Evolutionary conservation across 129 eudicot genomes (phyloP).

Genomic region (carrot (Daucus carota)): DH1_v3.0 NC_030385.2:29583501-29584000

Average conservation of each 20-base stretch:
- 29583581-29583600: constrained; percentile 80
- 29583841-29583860: constrained; percentile 77
- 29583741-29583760: constrained; percentile 58
- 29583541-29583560: constrained; percentile 67
- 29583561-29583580: constrained; percentile 66
- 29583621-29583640: constrained; percentile 82
- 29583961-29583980: constrained; percentile 81
- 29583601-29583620: constrained; percentile 69
- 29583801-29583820: constrained; percentile 69
- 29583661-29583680: constrained; percentile 76
- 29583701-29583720: constrained; percentile 77
- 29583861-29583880: constrained; percentile 94
- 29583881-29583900: constrained; percentile 87
- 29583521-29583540: constrained; percentile 70
- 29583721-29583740: constrained; percentile 73
- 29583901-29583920: constrained; percentile 73
- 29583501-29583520: constrained; percentile 89
- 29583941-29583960: constrained; percentile 88
- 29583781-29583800: constrained; percentile 89
- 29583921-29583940: constrained; percentile 71
- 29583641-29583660: constrained; percentile 95
- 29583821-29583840: constrained; percentile 93
- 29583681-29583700: constrained; percentile 77
- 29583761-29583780: constrained; percentile 78
- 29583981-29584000: constrained; percentile 51